Evolutionary conservation across 768 basidiomycete genomes (phyloP), one percentile per base, ranked within the genome.

Genomic region (Multifurca ochricompacta): DNA sequence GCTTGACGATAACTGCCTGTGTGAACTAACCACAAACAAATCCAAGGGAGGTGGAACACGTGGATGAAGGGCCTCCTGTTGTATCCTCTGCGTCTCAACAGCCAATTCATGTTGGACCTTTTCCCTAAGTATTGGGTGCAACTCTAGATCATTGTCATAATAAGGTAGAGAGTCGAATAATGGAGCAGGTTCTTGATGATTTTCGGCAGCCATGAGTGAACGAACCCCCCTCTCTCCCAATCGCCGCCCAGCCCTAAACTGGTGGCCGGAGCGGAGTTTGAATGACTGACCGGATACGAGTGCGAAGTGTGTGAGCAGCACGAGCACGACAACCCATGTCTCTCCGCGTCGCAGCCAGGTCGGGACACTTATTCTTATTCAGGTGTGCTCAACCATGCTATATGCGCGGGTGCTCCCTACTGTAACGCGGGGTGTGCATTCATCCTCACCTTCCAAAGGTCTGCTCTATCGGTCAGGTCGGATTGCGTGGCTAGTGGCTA

Each of bases 141-240:
- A 78, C 56, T 91, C 87, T 48, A 94, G 76, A 67, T 96, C 91
- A 66, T 92, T 89, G 73, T 97, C 93, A 65, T 90, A 92, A 71
- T 96, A 97, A 16, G 93, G 93, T 59, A 96, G 75, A 23, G 91
- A 87, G 69, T 96, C 92, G 62, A 91, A 80, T 34, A 85, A 73
- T 53, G 74, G 73, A 13, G 63, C 36, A 41, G 59, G 50, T 34
- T 39, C 31, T 21, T 48, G 32, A 31, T 39, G n/a, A 41, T 19
- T 41, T 34, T 47, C 56, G 40, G 36, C 18, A 32, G 32, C 55
- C 52, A 36, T 44, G 9, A 32, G 7, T 4, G 21, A 28, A 11
- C 7, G 39, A n/a, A n/a, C n/a, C n/a, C n/a, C n/a, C n/a, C n/a
- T n/a, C n/a, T n/a, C n/a, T n/a, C n/a, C 8, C 3, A 2, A 28